A percentile compares a stretch with the other conserved stretches of the same genome.
Evolutionary conservation across 345 rosid species (phyloP).

Genomic region (Salix arbutifolia): DNA sequence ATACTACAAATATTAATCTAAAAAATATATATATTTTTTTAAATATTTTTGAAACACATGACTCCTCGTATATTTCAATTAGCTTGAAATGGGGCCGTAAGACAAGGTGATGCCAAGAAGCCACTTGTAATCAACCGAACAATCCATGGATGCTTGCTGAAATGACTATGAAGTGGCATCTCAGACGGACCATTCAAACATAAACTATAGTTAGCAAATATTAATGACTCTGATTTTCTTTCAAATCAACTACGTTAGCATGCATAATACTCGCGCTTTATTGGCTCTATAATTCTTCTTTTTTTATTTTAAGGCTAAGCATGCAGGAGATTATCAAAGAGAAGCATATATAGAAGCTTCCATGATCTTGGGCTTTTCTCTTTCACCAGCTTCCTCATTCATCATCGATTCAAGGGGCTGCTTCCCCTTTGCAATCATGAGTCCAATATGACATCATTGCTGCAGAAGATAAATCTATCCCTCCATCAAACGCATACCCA

Average conservation of each 20-base stretch:
- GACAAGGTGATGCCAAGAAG: neutral
- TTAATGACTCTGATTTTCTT: neutral
- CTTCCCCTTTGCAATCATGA: conserved; percentile 38
- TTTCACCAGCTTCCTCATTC: neutral
- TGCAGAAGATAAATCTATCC: conserved; percentile 22
- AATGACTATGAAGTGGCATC: neutral
- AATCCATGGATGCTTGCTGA: neutral
- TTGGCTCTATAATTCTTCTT: neutral
- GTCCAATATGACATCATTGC: conserved; percentile 45
- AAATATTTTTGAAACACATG: too few relatives aligned
- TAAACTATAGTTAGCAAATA: neutral
- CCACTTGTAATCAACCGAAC: neutral
- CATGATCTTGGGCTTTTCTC: conserved; percentile 5
- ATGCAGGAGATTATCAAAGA: neutral
- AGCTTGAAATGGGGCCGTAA: neutral
- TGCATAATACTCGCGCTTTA: neutral
- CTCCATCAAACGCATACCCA: conserved; percentile 9
- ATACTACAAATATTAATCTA: too few relatives aligned
- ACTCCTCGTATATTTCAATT: too few relatives aligned
- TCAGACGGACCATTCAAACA: neutral
- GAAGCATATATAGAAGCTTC: conserved; percentile 21
- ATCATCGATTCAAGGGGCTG: conserved; percentile 18
- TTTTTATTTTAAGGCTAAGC: neutral
- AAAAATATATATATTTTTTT: too few relatives aligned
- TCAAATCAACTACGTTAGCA: neutral